Evolutionary conservation across 1,284 basidiomycete genomes (phyloP).

Genomic region (Xanthoconium separans): DNA sequence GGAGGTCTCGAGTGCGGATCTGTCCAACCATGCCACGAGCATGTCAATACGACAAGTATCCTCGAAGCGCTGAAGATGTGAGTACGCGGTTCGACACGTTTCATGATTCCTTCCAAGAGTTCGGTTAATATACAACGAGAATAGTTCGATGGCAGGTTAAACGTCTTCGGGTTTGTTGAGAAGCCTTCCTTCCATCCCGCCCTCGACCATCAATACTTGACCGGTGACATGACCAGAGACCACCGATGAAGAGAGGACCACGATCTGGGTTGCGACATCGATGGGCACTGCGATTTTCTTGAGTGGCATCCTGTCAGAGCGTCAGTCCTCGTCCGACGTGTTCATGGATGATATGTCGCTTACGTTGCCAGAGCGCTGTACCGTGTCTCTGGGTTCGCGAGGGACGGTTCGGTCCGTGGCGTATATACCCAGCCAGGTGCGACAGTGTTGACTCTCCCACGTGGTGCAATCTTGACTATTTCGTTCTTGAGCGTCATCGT

Average conservation of each 20-base stretch:
- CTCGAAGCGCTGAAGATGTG: no score
- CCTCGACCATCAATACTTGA: conserved; percentile 67
- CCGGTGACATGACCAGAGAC: conserved; percentile 74
- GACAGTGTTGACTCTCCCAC: conserved; percentile 38
- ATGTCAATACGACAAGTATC: no score
- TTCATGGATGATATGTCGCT: conserved; percentile 21
- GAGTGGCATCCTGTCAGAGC: conserved; percentile 45
- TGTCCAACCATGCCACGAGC: no score
- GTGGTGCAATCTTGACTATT: conserved; percentile 71
- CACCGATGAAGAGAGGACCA: conserved; percentile 55
- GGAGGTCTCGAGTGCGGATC: no score
- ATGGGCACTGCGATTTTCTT: conserved; percentile 60
- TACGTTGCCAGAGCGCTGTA: conserved; percentile 65
- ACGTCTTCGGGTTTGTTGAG: conserved; percentile 41
- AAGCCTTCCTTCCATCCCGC: conserved; percentile 71
- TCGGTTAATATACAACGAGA: no score
- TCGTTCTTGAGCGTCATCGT: conserved; percentile 72
- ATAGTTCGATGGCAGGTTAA: not conserved
- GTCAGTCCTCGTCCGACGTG: no score
- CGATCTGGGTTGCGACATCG: conserved; percentile 67
- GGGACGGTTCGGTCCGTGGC: no score
- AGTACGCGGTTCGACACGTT: no score
- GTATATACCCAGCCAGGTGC: no score
- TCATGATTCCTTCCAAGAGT: no score
- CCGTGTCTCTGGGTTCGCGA: conserved; percentile 21